Evolutionary conservation across 306 rosid genomes (phyloP).

Genomic region (Datisca glomerata): DNA sequence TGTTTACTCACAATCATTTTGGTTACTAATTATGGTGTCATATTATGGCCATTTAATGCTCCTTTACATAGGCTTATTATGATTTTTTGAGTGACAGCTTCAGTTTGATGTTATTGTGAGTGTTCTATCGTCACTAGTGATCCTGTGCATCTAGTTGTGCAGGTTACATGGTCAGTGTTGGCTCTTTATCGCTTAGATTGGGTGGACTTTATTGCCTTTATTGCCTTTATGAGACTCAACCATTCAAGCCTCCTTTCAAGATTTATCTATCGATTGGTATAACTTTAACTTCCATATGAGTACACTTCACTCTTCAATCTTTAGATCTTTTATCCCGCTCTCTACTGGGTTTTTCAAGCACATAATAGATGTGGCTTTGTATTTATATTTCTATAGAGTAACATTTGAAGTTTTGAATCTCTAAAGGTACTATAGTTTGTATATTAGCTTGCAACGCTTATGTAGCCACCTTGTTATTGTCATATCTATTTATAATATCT

Average conservation of each 20-base stretch:
- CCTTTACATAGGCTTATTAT: background rate
- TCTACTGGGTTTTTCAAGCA: too few relatives aligned
- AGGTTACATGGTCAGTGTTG: constrained; percentile 45
- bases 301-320: background rate
- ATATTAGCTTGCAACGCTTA: too few relatives aligned
- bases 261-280: constrained; percentile 74
- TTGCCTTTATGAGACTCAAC: constrained; percentile 81
- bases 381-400: too few relatives aligned
- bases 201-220: constrained; percentile 83
- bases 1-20: background rate
- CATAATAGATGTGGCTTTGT: too few relatives aligned
- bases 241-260: constrained; percentile 60
- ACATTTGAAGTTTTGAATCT: too few relatives aligned
- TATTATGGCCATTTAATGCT: background rate
- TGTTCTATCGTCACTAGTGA: background rate
- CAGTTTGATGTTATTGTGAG: constrained; percentile 1
- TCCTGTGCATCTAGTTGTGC: constrained; percentile 14
- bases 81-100: background rate
- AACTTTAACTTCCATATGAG: constrained; percentile 3
- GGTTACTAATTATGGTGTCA: background rate
- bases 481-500: too few relatives aligned
- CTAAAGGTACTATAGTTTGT: too few relatives aligned
- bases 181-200: constrained; percentile 42
- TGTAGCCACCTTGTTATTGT: too few relatives aligned
- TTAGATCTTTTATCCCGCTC: constrained; percentile 1